phyloP scores from a whole-genome alignment of 2,329 filamentous ascomycete species.

The Colletotrichum costaricense region DNA sequence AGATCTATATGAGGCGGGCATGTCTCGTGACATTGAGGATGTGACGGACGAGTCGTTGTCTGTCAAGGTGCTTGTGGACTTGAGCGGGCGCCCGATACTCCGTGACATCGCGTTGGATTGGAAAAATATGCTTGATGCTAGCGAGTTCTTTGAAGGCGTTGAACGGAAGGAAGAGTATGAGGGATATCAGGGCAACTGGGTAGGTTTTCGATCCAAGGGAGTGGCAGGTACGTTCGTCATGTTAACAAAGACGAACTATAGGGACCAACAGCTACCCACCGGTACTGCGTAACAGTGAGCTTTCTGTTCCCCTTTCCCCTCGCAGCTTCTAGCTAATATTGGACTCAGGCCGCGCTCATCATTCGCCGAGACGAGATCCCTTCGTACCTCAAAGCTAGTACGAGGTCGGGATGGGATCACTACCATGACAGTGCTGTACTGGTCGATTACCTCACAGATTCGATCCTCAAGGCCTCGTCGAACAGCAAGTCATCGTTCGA shows the following conservation, averaged over 20 bases:
- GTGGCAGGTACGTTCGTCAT: not conserved
- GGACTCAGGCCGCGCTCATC: conserved; percentile 1
- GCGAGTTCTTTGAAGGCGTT: conserved; percentile 36
- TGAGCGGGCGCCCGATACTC: conserved; percentile 40
- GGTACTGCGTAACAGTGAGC: conserved; percentile 36
- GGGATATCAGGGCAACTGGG: conserved; percentile 43
- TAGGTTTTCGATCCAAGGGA: conserved; percentile 20
- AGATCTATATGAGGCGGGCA: not conserved
- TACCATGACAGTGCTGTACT: not conserved
- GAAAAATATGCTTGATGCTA: conserved; percentile 39
- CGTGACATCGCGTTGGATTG: conserved; percentile 35
- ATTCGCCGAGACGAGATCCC: not conserved
- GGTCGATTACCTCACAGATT: not conserved
- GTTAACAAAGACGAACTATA: not conserved
- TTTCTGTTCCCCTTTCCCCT: not conserved
- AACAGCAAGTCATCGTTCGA: not conserved
- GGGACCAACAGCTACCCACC: conserved; percentile 39
- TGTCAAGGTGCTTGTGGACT: conserved; percentile 42
- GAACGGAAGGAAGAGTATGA: conserved; percentile 40
- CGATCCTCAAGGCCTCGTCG: not conserved
- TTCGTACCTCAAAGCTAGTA: not conserved
- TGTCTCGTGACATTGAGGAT: conserved; percentile 34
- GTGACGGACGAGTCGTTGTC: conserved; percentile 23
- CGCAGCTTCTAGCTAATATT: not conserved
- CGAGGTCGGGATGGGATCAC: not conserved